These are phyloP conservation scores for Torrubiella hemipterigena DNA, from an alignment of 2,329 filamentous ascomycete genomes.

Conservation along the genomic window DNA sequence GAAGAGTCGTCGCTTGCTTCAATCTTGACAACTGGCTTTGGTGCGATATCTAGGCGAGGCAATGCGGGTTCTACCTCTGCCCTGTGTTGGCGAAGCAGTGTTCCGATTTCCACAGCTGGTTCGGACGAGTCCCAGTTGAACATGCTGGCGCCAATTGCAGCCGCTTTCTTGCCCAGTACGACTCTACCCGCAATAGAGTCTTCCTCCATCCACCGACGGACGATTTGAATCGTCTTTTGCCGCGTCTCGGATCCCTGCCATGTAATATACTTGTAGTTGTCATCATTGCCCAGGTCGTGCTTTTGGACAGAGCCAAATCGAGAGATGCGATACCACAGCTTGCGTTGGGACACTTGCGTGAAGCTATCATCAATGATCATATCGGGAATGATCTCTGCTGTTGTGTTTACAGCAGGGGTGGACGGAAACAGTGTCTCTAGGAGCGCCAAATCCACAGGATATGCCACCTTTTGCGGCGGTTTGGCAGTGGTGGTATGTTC, in stretches of 20 bases:
- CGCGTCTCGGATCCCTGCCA: constrained; percentile 46
- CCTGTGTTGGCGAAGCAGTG: constrained; percentile 18
- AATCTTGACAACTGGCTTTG: too few species aligned
- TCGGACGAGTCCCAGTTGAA: constrained; percentile 51
- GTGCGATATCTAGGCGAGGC: too few species aligned
- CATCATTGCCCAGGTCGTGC: constrained; percentile 44
- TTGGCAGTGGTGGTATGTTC: too few species aligned
- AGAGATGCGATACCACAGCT: constrained; percentile 53
- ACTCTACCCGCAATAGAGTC: constrained; percentile 44
- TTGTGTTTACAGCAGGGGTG: constrained; percentile 11
- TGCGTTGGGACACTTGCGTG: constrained; percentile 42
- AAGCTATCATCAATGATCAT: constrained; percentile 40
- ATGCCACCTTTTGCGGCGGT: too few species aligned
- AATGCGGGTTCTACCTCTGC: constrained; percentile 17
- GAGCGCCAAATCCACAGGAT: constrained; percentile 19
- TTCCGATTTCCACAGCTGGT: constrained; percentile 33
- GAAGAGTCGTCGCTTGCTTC: too few species aligned
- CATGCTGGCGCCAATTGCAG: constrained; percentile 31
- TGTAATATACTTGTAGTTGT: constrained; percentile 45
- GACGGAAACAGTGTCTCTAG: constrained; percentile 21
- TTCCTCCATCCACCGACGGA: constrained; percentile 55
- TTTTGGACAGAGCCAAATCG: constrained; percentile 46
- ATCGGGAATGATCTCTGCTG: constrained; percentile 28
- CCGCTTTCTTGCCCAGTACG: constrained; percentile 22
- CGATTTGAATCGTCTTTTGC: constrained; percentile 41